Evolutionary conservation across 2,329 filamentous ascomycete genomes (phyloP).

Genomic region (Nigrograna mackinnonii): DNA sequence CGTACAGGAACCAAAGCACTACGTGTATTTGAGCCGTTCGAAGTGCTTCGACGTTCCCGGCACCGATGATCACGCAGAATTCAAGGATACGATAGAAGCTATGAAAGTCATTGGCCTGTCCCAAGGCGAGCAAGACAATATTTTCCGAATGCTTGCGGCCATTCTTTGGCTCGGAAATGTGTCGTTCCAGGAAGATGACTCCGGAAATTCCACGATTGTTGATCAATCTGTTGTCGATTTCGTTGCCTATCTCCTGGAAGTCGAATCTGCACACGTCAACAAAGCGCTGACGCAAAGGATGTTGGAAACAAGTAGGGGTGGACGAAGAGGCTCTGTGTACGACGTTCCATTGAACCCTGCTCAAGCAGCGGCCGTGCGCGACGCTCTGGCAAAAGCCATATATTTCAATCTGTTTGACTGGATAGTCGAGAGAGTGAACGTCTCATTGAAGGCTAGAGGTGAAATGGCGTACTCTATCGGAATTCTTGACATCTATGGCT

Average conservation of each 20-base stretch:
- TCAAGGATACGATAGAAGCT: conserved; percentile 85
- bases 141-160: conserved; percentile 92
- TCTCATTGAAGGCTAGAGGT: conserved; percentile 79
- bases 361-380: conserved; percentile 83
- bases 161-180: conserved; percentile 96
- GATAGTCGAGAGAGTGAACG: conserved; percentile 93
- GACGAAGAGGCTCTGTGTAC: conserved; percentile 68
- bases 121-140: conserved; percentile 89
- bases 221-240: conserved; percentile 95
- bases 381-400: conserved; percentile 92
- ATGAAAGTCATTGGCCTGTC: conserved; percentile 93
- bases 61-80: conserved; percentile 90
- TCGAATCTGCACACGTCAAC: conserved; percentile 77
- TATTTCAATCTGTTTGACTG: conserved; percentile 98
- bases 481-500: conserved; percentile 98
- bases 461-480: conserved; percentile 83
- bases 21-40: conserved; percentile 89
- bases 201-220: conserved; percentile 81
- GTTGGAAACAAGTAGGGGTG: conserved; percentile 71
- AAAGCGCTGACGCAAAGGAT: conserved; percentile 89
- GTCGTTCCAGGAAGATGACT: conserved; percentile 85
- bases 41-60: conserved; percentile 94
- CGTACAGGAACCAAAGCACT: conserved; percentile 88
- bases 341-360: conserved; percentile 82
- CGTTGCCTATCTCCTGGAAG: conserved; percentile 89